phyloP scores from a whole-genome alignment of 345 rosid species.

The Camelina neglecta region DNA sequence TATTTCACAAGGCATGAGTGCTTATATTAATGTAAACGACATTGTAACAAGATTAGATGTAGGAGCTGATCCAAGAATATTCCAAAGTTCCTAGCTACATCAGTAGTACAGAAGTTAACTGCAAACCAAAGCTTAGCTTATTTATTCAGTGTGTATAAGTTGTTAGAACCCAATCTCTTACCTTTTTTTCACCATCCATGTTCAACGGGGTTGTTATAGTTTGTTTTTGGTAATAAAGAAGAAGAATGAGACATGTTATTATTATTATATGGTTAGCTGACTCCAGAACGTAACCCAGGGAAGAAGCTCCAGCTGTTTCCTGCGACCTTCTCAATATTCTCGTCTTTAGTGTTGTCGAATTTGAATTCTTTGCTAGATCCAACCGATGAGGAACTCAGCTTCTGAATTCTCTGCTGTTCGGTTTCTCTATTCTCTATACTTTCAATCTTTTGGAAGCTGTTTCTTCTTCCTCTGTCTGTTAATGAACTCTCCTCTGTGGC shows the following conservation, averaged over 20 bases:
- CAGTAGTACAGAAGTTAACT: constrained; percentile 24
- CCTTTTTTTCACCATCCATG: constrained; percentile 16
- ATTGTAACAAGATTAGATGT: constrained; percentile 1
- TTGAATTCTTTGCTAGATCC: constrained; percentile 90
- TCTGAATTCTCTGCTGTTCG: constrained; percentile 45
- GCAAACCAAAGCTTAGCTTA: constrained; percentile 30
- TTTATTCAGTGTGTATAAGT: constrained; percentile 43
- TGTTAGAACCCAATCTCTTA: constrained; percentile 27
- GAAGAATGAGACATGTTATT: background rate
- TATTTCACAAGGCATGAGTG: constrained; percentile 5
- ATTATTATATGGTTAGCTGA: constrained; percentile 48
- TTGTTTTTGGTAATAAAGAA: constrained; percentile 15
- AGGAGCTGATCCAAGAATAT: constrained; percentile 24
- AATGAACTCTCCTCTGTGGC: constrained; percentile 33
- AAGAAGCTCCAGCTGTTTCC: constrained; percentile 85
- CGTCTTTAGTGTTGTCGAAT: constrained; percentile 70
- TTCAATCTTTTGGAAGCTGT: constrained; percentile 39
- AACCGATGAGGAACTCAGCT: constrained; percentile 64
- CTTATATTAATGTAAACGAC: constrained; percentile 2
- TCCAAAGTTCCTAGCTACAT: constrained; percentile 31
- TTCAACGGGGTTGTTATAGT: background rate
- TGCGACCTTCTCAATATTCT: constrained; percentile 64
- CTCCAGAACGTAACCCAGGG: constrained; percentile 80
- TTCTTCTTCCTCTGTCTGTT: constrained; percentile 26
- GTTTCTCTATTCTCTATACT: constrained; percentile 49